Evolutionary conservation across 2,329 filamentous ascomycete species (phyloP), one percentile per base, ranked within the genome.

Genomic region (Phaeoacremonium minimum): DNA sequence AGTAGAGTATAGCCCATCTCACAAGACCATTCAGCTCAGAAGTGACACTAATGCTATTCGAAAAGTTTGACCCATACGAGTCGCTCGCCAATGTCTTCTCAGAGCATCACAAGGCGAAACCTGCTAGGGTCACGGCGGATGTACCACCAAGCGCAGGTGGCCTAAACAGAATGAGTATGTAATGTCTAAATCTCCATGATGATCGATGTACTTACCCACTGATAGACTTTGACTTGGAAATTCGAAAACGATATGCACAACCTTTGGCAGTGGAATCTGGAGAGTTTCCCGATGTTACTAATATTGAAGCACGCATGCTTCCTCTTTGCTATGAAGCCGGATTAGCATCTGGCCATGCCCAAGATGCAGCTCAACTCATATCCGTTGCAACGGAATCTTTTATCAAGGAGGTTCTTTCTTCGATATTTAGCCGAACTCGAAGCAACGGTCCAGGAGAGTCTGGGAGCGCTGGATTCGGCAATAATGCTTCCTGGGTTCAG

Each of bases 121-220:
- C 64, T 9, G 55, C 64, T 4, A 64, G 66, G 34, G 56, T 63
- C 11, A 73, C 82, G 18, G 77, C 87, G 38, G 74, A 44, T n/a
- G 39, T 80, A 7, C 80, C 83, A 17, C 73, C 81, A 18, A 81
- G 80, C 52, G 83, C 83, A 16, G 83, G 80, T 18, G 84, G 84
- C 15, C 72, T 91, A 31, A 89, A 87, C 47, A 88, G 80, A 47
- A 83, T 91, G 70, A 94, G 84, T 88, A 69, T 56, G 81, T 63
- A 5, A n/a, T n/a, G n/a, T n/a, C n/a, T n/a, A n/a, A n/a, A n/a
- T n/a, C n/a, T n/a, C n/a, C n/a, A n/a, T n/a, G n/a, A n/a, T n/a
- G n/a, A n/a, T n/a, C n/a, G n/a, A n/a, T n/a, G n/a, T n/a, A n/a
- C n/a, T n/a, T n/a, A n/a, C n/a, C n/a, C n/a, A n/a, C n/a, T n/a